phyloP scores from a whole-genome alignment of 306 rosid species.

The Nissolia schottii region DNA sequence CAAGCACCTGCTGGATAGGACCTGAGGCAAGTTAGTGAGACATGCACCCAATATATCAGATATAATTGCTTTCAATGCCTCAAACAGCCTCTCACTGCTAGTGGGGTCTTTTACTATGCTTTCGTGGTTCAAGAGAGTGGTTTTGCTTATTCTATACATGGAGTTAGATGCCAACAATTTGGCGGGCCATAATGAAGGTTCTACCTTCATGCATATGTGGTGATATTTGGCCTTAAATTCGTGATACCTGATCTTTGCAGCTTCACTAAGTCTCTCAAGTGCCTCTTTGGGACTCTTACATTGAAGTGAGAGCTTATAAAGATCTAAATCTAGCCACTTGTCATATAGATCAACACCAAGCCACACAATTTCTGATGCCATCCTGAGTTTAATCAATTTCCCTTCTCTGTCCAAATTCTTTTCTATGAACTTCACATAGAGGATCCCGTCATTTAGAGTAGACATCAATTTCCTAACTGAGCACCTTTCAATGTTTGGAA shows the following conservation, averaged over 20 bases:
- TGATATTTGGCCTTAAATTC: slow-evolving; percentile 26
- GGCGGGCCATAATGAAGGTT: slow-evolving; percentile 63
- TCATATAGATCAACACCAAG: slow-evolving; percentile 62
- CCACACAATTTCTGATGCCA: slow-evolving; percentile 64
- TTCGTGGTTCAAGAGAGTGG: slow-evolving; percentile 39
- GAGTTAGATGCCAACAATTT: slow-evolving; percentile 57
- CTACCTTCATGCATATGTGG: slow-evolving; percentile 29
- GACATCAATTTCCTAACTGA: slow-evolving; percentile 33
- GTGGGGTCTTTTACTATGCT: slow-evolving; percentile 5
- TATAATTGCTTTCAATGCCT: slow-evolving; percentile 41
- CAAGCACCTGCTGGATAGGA: slow-evolving; percentile 45
- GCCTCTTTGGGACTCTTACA: slow-evolving; percentile 40
- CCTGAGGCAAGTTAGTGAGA: slow-evolving; percentile 50
- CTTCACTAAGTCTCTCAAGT: slow-evolving; percentile 44
- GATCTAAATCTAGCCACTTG: slow-evolving; percentile 70
- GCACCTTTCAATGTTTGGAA: slow-evolving; percentile 44
- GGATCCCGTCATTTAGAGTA: slow-evolving; percentile 55
- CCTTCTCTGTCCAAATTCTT: slow-evolving; percentile 42
- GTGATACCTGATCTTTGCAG: slow-evolving; percentile 47
- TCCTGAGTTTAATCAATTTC: slow-evolving; percentile 37
- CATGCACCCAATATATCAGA: slow-evolving; percentile 73
- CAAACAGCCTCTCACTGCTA: slow-evolving; percentile 37
- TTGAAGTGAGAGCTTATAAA: slow-evolving; percentile 46
- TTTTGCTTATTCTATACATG: slow-evolving; percentile 73
- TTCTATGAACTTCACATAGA: slow-evolving; percentile 49